A percentile compares a stretch with the other conserved stretches of the same genome.
These are phyloP conservation scores for Metschnikowia drakensbergensis DNA, from an alignment of 805 yeast genomes.

Conservation along the genomic window DNA sequence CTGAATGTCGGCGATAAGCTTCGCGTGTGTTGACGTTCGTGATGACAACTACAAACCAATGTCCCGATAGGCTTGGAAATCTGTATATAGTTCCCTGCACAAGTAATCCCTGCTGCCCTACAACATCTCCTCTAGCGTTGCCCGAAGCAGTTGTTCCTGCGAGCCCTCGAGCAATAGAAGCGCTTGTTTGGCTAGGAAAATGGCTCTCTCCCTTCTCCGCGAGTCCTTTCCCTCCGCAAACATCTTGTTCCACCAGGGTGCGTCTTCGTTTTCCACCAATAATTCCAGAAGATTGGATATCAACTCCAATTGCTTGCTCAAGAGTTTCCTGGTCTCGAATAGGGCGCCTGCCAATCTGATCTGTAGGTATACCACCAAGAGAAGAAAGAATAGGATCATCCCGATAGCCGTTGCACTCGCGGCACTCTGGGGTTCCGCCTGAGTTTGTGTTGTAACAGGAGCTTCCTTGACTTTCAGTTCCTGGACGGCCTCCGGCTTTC, in stretches of 20 bases:
- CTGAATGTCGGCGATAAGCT: conserved; percentile 11
- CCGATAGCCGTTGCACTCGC: background rate
- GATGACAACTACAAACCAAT: no score
- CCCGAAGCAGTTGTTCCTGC: conserved; percentile 5
- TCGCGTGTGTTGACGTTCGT: conserved; percentile 12
- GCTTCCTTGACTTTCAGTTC: background rate
- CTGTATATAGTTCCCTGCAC: conserved; percentile 7
- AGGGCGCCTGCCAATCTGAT: conserved; percentile 4
- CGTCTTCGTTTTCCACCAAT: conserved; percentile 2
- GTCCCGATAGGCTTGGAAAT: no score
- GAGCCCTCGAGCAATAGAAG: conserved; percentile 5
- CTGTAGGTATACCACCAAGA: conserved; percentile 5
- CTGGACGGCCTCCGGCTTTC: background rate
- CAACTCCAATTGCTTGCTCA: conserved; percentile 10
- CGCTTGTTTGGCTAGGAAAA: conserved; percentile 9
- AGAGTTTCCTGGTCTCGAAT: conserved; percentile 6
- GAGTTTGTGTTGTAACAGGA: background rate
- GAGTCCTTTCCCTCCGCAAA: background rate
- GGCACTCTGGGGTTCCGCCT: background rate
- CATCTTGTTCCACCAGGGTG: conserved; percentile 2
- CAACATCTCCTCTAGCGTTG: conserved; percentile 1
- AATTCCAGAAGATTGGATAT: conserved; percentile 6
- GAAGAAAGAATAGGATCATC: background rate
- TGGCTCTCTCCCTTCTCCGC: conserved; percentile 6
- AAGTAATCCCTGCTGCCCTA: background rate